These are phyloP conservation scores for Davidsoniella neocaledoniae DNA, from an alignment of 2,329 filamentous ascomycete genomes.

Conservation along the genomic window DNA sequence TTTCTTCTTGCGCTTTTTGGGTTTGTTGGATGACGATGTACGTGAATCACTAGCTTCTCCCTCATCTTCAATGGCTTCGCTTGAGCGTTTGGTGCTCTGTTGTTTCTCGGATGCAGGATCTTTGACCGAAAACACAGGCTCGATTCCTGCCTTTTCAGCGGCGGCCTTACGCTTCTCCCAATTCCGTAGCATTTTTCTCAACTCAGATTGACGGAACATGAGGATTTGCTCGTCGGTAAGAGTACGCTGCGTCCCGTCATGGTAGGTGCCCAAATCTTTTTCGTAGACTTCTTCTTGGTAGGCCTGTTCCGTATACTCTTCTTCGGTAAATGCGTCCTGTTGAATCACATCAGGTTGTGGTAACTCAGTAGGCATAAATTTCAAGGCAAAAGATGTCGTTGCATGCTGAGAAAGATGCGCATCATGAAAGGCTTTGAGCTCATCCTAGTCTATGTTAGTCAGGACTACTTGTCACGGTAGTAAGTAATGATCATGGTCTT, in stretches of 20 bases:
- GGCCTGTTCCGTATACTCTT: slow-evolving; percentile 16
- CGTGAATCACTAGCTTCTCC: slow-evolving; percentile 3
- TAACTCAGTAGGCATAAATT: slow-evolving; percentile 2
- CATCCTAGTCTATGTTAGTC: background rate
- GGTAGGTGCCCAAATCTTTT: slow-evolving; percentile 65
- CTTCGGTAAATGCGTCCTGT: slow-evolving; percentile 13
- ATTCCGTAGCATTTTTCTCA: slow-evolving; percentile 48
- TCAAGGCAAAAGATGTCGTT: background rate
- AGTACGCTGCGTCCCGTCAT: slow-evolving; percentile 73
- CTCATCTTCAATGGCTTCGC: slow-evolving; percentile 12
- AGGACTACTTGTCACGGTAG: too few species aligned
- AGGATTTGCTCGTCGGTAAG: slow-evolving; percentile 81
- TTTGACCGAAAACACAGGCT: slow-evolving; percentile 7
- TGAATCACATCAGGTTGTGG: background rate
- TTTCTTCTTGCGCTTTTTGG: slow-evolving; percentile 22
- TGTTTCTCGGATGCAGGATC: slow-evolving; percentile 5
- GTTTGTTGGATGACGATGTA: slow-evolving; percentile 15
- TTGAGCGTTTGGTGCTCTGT: background rate
- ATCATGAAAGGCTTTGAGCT: slow-evolving; percentile 6
- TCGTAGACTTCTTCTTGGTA: slow-evolving; percentile 29
- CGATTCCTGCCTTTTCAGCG: slow-evolving; percentile 5
- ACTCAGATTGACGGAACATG: slow-evolving; percentile 80
- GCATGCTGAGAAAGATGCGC: slow-evolving; percentile 1
- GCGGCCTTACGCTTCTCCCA: slow-evolving; percentile 11
- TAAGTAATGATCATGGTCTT: too few species aligned